A percentile compares a stretch with the other conserved stretches of the same genome.
Evolutionary conservation across 768 basidiomycete genomes (phyloP).

Genomic region (Rickenella mellea): DNA sequence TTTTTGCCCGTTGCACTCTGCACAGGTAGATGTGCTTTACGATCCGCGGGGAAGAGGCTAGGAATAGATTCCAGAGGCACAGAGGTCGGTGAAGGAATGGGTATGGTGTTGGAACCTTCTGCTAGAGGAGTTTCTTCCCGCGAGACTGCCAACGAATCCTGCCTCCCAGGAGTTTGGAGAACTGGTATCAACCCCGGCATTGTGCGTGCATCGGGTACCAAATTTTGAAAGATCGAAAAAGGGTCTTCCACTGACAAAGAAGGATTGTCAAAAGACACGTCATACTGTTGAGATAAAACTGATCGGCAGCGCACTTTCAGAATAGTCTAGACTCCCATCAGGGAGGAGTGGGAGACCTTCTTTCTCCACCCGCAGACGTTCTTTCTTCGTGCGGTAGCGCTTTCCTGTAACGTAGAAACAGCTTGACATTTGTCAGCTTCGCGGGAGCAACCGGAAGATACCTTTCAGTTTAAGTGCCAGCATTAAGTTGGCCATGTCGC

Average conservation of each 20-base stretch:
- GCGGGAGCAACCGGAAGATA: conserved; percentile 13
- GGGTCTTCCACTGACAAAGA: conserved; percentile 65
- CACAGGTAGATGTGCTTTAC: no score
- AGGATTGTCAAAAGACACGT: conserved; percentile 5
- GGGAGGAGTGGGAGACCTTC: conserved; percentile 58
- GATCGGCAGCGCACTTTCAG: conserved; percentile 36
- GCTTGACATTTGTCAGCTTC: neutral
- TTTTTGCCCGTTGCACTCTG: conserved; percentile 6
- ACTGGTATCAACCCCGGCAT: conserved; percentile 51
- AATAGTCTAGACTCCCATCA: conserved; percentile 77
- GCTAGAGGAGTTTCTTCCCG: neutral
- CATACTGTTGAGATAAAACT: conserved; percentile 1
- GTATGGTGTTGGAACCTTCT: neutral
- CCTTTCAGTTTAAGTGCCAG: conserved; percentile 69
- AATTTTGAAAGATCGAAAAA: conserved; percentile 53
- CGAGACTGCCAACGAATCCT: neutral
- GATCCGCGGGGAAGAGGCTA: no score
- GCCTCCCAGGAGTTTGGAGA: neutral
- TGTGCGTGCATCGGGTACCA: conserved; percentile 49
- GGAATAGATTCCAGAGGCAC: neutral
- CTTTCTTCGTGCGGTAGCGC: conserved; percentile 73
- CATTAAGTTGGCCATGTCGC: conserved; percentile 67
- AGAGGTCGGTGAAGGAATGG: neutral
- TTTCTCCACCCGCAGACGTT: conserved; percentile 66
- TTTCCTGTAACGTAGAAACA: conserved; percentile 38